These are phyloP conservation scores for Pseudotulostoma volvatum DNA, from an alignment of 495 filamentous ascomycete species.

Conservation along the genomic window DNA sequence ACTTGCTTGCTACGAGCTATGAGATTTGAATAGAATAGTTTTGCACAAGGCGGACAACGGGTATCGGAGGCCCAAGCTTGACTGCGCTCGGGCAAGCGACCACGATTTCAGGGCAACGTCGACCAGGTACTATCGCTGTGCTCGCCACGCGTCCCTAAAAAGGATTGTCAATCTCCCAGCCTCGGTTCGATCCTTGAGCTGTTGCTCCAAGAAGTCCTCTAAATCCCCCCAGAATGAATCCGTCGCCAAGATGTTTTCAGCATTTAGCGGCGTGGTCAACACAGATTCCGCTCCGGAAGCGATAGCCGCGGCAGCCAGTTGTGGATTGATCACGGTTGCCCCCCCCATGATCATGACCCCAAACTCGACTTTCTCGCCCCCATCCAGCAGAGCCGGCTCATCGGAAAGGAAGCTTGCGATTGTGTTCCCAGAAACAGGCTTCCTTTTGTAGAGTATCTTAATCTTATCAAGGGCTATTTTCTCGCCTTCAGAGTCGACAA, in stretches of 20 bases:
- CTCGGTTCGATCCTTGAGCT: conserved; percentile 53
- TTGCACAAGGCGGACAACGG: too few relatives aligned
- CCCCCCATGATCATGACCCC: conserved; percentile 76
- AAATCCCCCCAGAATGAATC: conserved; percentile 83
- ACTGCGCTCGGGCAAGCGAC: too few relatives aligned
- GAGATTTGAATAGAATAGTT: too few relatives aligned
- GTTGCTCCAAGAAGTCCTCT: conserved; percentile 60
- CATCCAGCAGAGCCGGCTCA: conserved; percentile 21
- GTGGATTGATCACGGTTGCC: conserved; percentile 19
- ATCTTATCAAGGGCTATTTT: conserved; percentile 46
- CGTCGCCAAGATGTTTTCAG: conserved; percentile 41
- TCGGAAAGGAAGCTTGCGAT: conserved; percentile 34
- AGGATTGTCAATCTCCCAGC: conserved; percentile 44
- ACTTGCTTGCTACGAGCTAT: too few relatives aligned
- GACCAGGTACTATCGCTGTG: conserved; percentile 6
- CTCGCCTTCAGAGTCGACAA: conserved; percentile 19
- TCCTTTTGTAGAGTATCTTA: conserved; percentile 67
- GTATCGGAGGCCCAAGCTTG: too few relatives aligned
- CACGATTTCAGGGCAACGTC: too few relatives aligned
- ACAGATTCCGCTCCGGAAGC: conserved; percentile 16
- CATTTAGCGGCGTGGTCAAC: conserved; percentile 17
- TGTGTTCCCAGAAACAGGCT: conserved; percentile 55
- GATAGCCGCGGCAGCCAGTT: conserved; percentile 13
- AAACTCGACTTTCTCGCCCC: conserved; percentile 45
- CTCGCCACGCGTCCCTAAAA: conserved; percentile 56